Evolutionary conservation across 1,284 basidiomycete genomes (phyloP), one percentile per base, ranked within the genome.

Genomic region (Boletus austroedulis): DNA sequence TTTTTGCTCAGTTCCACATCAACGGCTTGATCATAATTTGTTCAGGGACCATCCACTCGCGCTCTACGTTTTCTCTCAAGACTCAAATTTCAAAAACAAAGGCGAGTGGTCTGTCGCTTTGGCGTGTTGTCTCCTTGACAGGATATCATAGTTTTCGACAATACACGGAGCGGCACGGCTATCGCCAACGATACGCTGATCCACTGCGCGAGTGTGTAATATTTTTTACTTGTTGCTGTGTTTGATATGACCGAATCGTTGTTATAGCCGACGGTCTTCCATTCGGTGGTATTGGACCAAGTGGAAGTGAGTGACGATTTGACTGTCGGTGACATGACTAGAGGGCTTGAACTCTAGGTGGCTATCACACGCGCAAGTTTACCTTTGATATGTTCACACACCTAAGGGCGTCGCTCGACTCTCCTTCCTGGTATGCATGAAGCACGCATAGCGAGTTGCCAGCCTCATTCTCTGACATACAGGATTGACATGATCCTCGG

Each of bases 11-110:
- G 10, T 19, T 48, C 4, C 26, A 5, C 46, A 9, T n/a, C 1
- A 26, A 7, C 29, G n/a, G 23, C 36, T 10, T 19, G 49, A 31
- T 24, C 26, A 57, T 41, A n/a, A 55, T 46, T 15, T 46, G 21
- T 40, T 14, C 60, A 88, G 87, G 47, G 89, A 90, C 56, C 85
- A 92, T 62, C 90, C 92, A 4, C 80, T 94, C 9, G 82, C 85
- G 0, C 73, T 94, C 14, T 93, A 94, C 65, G 82, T 91, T 34
- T 94, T 94, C 75, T 79, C 88, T 2, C 73, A 81, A 54, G 81
- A 87, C 65, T 65, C 78, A 2, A 72, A 71, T 24, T 80, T 86
- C 67, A 90, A 90, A 72, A 71, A 78, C 23, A 86, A 87, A 72
- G 81, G 88, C 84, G 61, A 23, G 65, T 61, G 21, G 3, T 31